phyloP scores from a whole-genome alignment of 2,329 filamentous ascomycete genomes.

The Macrophomina pseudophaseolina region DNA sequence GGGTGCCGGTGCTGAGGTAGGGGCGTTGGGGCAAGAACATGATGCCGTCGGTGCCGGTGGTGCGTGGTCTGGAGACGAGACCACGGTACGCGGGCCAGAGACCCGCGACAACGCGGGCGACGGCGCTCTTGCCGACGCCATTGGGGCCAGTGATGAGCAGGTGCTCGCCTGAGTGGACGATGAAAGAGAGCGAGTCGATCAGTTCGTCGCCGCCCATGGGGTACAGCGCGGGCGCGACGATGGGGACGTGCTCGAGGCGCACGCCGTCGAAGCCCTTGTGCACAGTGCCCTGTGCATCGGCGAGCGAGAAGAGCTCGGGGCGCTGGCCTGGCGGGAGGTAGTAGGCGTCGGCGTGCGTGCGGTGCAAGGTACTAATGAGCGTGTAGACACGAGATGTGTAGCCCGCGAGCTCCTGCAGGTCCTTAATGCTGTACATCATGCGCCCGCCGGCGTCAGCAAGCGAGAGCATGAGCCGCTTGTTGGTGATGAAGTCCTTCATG shows the following conservation, averaged over 20 bases:
- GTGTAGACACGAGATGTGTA: conserved; percentile 97
- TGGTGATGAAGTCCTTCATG: conserved; percentile 99
- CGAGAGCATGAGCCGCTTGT: conserved; percentile 97
- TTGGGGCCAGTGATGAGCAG: conserved; percentile 94
- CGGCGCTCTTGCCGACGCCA: conserved; percentile 89
- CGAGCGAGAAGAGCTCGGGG: conserved; percentile 83
- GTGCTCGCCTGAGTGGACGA: conserved; percentile 89
- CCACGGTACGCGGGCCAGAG: conserved; percentile 97
- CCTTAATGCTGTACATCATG: conserved; percentile 99
- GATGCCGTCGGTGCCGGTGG: conserved; percentile 83
- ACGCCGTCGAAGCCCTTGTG: conserved; percentile 96
- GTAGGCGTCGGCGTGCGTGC: conserved; percentile 91
- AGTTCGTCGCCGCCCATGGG: conserved; percentile 92
- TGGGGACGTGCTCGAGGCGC: conserved; percentile 87
- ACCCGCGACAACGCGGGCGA: conserved; percentile 84
- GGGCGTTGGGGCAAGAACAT: conserved; percentile 98
- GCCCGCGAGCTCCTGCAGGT: conserved; percentile 91
- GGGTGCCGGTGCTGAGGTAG: conserved; percentile 87
- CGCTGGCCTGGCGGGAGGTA: conserved; percentile 68
- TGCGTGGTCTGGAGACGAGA: conserved; percentile 84
- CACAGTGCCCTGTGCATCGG: conserved; percentile 90
- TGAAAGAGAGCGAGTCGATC: conserved; percentile 84
- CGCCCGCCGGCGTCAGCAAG: conserved; percentile 93
- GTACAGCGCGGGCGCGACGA: conserved; percentile 87
- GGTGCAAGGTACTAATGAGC: conserved; percentile 90